A percentile compares a stretch with the other conserved stretches of the same genome.
These are phyloP conservation scores for Sphagnum fallax DNA, from an alignment of 228 moss, liverwort and hornwort species.

Conservation along the genomic window DNA sequence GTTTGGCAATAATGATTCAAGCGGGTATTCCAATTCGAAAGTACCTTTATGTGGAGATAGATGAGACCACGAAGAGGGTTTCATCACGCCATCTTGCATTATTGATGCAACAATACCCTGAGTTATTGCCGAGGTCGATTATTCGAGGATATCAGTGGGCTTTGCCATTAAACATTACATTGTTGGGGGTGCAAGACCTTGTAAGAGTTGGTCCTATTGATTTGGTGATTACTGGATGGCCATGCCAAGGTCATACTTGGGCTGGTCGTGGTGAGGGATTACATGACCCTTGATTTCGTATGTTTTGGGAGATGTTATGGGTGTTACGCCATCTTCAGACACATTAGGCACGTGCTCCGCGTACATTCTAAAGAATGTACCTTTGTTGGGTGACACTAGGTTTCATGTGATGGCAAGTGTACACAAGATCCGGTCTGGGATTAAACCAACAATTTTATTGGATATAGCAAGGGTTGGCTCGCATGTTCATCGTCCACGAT, in stretches of 20 bases:
- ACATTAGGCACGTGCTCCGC: neutral
- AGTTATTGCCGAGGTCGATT: neutral
- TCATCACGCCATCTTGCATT: neutral
- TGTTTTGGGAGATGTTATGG: too few relatives aligned
- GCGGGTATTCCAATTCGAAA: neutral
- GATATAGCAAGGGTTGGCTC: neutral
- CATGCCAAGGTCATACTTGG: neutral
- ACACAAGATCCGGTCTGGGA: too few relatives aligned
- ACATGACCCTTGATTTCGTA: too few relatives aligned
- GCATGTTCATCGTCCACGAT: neutral
- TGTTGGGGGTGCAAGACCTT: neutral
- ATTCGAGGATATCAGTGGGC: neutral
- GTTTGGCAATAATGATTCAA: slow-evolving; percentile 1
- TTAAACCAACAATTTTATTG: neutral
- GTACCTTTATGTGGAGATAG: slow-evolving; percentile 3
- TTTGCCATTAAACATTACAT: neutral
- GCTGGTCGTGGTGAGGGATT: too few relatives aligned
- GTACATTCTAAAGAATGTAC: neutral
- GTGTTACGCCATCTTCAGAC: neutral
- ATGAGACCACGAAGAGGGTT: neutral
- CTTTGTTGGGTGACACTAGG: neutral
- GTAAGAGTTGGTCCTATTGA: neutral
- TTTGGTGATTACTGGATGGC: slow-evolving; percentile 5
- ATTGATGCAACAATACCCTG: neutral
- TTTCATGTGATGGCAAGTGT: neutral